Evolutionary conservation across 345 rosid genomes (phyloP).

Genomic region (Salix dunnii): DNA sequence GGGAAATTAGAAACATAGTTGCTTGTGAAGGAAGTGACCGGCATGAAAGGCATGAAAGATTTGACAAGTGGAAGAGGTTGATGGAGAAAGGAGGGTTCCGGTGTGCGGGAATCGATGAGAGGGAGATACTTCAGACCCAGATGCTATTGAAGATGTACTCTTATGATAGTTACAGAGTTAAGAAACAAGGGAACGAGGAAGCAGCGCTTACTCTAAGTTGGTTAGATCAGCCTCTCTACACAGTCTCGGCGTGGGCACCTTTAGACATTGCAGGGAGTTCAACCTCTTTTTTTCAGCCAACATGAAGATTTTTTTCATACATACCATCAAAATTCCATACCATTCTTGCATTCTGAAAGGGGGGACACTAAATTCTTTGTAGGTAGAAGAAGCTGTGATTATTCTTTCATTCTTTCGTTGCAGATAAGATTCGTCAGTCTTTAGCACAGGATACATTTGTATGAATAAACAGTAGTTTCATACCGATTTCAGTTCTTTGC

Average conservation of each 20-base stretch:
- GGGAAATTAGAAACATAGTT: conserved; percentile 74
- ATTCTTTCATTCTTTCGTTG: conserved; percentile 64
- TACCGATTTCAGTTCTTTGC: conserved; percentile 23
- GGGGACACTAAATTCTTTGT: conserved; percentile 44
- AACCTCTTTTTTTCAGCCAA: conserved; percentile 55
- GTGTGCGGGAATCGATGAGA: conserved; percentile 51
- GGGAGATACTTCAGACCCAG: conserved; percentile 77
- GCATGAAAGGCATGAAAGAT: conserved; percentile 69
- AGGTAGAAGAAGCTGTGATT: conserved; percentile 40
- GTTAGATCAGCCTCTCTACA: conserved; percentile 78
- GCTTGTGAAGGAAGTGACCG: conserved; percentile 94
- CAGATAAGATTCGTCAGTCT: conserved; percentile 31
- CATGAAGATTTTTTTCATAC: conserved; percentile 36
- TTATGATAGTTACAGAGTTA: conserved; percentile 38
- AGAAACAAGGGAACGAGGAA: conserved; percentile 42
- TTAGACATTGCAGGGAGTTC: conserved; percentile 59
- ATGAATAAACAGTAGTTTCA: conserved; percentile 22
- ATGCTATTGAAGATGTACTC: conserved; percentile 87
- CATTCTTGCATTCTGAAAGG: conserved; percentile 32
- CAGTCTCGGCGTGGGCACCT: conserved; percentile 84
- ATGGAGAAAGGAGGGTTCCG: conserved; percentile 83
- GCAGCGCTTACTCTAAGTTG: conserved; percentile 65
- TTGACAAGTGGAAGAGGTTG: conserved; percentile 61
- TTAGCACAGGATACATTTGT: conserved; percentile 22
- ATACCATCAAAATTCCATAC: conserved; percentile 16